A percentile compares a stretch with the other conserved stretches of the same genome.
Evolutionary conservation across 345 rosid genomes (phyloP).

Genomic region (Brassica cretica): DNA sequence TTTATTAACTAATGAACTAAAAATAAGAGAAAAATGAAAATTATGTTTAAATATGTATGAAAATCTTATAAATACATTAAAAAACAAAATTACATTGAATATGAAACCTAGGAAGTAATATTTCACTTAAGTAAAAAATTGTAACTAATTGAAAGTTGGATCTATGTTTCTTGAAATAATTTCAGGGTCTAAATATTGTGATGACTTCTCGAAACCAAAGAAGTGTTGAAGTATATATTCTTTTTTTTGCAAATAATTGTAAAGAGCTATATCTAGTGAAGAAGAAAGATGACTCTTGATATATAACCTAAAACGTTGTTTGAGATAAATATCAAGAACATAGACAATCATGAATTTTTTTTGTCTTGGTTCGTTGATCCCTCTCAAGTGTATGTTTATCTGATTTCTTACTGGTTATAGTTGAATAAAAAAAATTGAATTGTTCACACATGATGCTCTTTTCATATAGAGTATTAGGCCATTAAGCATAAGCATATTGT

Average conservation of each 20-base stretch:
- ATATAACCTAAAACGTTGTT: no score
- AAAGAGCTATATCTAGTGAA: neutral
- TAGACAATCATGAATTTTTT: no score
- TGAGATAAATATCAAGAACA: neutral
- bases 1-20: neutral
- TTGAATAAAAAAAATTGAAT: neutral
- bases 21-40: neutral
- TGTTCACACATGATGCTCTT: neutral
- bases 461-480: neutral
- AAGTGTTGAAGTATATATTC: neutral
- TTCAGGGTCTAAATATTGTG: neutral
- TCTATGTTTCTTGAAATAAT: no score
- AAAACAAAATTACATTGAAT: no score
- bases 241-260: neutral
- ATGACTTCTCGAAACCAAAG: neutral
- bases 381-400: no score
- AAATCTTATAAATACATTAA: neutral
- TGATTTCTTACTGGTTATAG: neutral
- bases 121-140: no score
- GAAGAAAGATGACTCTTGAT: neutral
- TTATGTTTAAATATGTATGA: neutral
- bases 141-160: no score
- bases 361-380: no score
- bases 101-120: no score
- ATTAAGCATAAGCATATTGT: neutral